phyloP scores from a whole-genome alignment of 495 filamentous ascomycete species.

The Massariosphaeria phaeospora region DNA sequence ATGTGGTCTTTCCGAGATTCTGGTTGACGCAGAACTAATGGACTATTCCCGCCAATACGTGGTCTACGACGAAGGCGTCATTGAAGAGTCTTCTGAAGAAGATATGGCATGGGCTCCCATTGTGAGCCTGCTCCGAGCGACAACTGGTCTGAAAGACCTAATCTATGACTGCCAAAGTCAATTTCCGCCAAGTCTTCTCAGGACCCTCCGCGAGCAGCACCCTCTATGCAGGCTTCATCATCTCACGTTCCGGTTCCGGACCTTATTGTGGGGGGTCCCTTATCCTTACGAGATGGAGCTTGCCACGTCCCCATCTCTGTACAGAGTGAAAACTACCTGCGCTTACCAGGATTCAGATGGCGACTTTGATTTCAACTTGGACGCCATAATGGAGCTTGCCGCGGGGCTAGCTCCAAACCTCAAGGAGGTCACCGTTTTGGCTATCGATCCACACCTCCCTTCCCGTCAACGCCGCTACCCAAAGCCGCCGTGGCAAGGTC shows the following conservation, averaged over 20 bases:
- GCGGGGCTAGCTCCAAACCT: slow-evolving; percentile 23
- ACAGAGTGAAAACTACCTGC: slow-evolving; percentile 16
- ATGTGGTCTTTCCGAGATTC: slow-evolving; percentile 19
- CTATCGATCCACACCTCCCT: background rate
- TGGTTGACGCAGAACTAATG: slow-evolving; percentile 11
- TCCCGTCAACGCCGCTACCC: background rate
- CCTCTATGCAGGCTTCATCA: slow-evolving; percentile 24
- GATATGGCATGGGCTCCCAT: slow-evolving; percentile 23
- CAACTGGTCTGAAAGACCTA: slow-evolving; percentile 8
- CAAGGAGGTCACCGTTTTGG: slow-evolving; percentile 15
- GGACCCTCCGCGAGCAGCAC: slow-evolving; percentile 18
- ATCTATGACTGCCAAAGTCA: slow-evolving; percentile 23
- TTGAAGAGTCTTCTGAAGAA: slow-evolving; percentile 21
- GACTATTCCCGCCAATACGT: background rate
- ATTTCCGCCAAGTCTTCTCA: slow-evolving; percentile 24
- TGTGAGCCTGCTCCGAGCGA: slow-evolving; percentile 14
- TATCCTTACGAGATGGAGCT: slow-evolving; percentile 26
- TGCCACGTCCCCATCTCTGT: slow-evolving; percentile 27
- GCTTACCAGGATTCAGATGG: slow-evolving; percentile 52
- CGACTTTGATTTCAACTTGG: slow-evolving; percentile 63
- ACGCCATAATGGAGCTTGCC: slow-evolving; percentile 51
- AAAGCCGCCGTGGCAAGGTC: slow-evolving; percentile 19
- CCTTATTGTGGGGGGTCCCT: slow-evolving; percentile 17
- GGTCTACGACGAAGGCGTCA: slow-evolving; percentile 18
- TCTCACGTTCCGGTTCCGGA: slow-evolving; percentile 25